These are phyloP conservation scores for Mycena belliarum DNA, from an alignment of 768 basidiomycete species.

Conservation along the genomic window DNA sequence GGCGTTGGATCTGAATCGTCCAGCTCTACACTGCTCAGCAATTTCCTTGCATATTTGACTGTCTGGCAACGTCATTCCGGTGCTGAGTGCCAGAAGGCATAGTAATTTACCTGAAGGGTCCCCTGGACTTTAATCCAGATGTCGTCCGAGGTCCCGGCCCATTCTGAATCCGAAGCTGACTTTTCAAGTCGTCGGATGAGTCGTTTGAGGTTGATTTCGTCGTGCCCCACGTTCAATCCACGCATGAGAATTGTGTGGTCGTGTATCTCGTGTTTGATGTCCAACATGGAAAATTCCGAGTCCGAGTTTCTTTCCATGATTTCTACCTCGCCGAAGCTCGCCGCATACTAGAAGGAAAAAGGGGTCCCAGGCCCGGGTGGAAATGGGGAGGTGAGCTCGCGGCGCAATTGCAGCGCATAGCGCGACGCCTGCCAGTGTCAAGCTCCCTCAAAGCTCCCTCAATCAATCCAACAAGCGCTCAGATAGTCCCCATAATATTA, in stretches of 20 bases:
- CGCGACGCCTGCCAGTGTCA: too few species aligned
- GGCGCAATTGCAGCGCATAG: too few species aligned
- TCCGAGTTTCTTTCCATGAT: too few species aligned
- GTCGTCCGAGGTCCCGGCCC: conserved; percentile 30
- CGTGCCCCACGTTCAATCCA: conserved; percentile 43
- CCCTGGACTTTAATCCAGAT: conserved; percentile 59
- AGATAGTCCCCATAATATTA: too few species aligned
- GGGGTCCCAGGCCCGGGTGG: too few species aligned
- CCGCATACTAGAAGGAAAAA: too few species aligned
- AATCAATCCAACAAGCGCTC: too few species aligned
- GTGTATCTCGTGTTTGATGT: not conserved
- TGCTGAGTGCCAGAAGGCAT: not conserved
- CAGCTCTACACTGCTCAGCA: conserved; percentile 60
- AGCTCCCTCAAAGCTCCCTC: too few species aligned
- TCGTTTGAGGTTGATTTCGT: conserved; percentile 67
- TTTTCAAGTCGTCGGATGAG: conserved; percentile 64
- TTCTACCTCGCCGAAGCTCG: too few species aligned
- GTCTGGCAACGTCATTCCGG: conserved; percentile 28
- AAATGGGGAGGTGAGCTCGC: too few species aligned
- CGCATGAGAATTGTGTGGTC: conserved; percentile 2
- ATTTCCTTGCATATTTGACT: conserved; percentile 55
- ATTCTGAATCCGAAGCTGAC: conserved; percentile 41
- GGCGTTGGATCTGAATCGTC: conserved; percentile 45
- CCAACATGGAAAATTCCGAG: too few species aligned
- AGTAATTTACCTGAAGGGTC: conserved; percentile 51